Conservation (phyloP, 1,284 basidiomycete genomes). For the Porogramme epimiltina region DNA sequence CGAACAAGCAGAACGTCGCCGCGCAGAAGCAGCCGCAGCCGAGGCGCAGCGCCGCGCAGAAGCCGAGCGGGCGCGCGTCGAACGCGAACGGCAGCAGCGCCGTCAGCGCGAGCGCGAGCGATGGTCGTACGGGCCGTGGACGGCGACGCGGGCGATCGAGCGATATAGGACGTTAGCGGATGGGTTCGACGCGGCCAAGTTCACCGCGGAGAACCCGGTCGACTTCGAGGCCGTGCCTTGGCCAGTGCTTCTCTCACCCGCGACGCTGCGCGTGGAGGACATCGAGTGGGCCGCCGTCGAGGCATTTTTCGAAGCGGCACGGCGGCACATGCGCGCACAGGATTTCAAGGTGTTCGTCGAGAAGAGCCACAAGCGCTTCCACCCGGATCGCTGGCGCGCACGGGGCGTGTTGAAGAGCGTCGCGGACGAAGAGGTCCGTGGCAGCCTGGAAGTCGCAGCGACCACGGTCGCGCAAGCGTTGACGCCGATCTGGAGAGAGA, state of each 20-base stretch:
- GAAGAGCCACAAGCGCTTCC: slow-evolving; percentile 69
- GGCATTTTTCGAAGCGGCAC: slow-evolving; percentile 61
- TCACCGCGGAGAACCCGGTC: slow-evolving; percentile 50
- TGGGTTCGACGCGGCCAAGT: slow-evolving; percentile 64
- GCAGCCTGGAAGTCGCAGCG: slow-evolving; percentile 58
- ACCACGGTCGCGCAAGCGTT: slow-evolving; percentile 64
- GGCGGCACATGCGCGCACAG: slow-evolving; percentile 50
- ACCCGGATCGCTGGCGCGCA: slow-evolving; percentile 67
- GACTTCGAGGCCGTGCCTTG: slow-evolving; percentile 67
- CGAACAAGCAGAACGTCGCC: slow-evolving; percentile 27
- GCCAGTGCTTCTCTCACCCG: slow-evolving; percentile 62
- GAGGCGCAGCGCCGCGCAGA: slow-evolving; percentile 32
- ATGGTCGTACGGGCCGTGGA: slow-evolving; percentile 63
- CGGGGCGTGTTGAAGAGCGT: slow-evolving; percentile 54
- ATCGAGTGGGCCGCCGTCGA: slow-evolving; percentile 71
- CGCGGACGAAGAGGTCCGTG: slow-evolving; percentile 50
- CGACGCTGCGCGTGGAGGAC: slow-evolving; percentile 55
- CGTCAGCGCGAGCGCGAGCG: slow-evolving; percentile 43
- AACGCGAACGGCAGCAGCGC: slow-evolving; percentile 34
- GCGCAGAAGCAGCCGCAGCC: slow-evolving; percentile 31
- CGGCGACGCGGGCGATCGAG: slow-evolving; percentile 60
- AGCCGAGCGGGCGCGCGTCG: slow-evolving; percentile 25
- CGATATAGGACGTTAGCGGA: slow-evolving; percentile 59
- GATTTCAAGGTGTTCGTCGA: slow-evolving; percentile 67
- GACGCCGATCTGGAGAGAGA: slow-evolving; percentile 57